phyloP scores from a whole-genome alignment of 495 filamentous ascomycete genomes.

The Tetracladium setigerum region DNA sequence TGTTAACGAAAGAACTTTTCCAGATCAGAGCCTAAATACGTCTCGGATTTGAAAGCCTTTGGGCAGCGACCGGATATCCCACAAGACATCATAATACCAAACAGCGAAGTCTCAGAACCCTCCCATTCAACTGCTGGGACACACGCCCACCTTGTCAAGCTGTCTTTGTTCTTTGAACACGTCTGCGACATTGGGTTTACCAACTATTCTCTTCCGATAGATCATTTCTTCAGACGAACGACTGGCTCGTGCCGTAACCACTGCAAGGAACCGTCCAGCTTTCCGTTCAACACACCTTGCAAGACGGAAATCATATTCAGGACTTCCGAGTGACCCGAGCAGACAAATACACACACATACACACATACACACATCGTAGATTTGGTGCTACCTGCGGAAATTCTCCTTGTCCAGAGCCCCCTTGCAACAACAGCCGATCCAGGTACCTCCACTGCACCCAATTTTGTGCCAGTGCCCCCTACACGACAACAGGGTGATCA shows the following conservation, averaged over 20 bases:
- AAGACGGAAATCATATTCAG: not conserved
- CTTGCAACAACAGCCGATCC: slow-evolving; percentile 3
- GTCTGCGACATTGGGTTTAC: no score
- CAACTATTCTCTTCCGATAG: slow-evolving; percentile 8
- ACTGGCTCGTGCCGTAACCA: slow-evolving; percentile 22
- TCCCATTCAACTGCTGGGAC: no score
- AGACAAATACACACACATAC: not conserved
- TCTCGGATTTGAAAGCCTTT: no score
- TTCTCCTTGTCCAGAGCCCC: not conserved
- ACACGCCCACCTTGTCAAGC: no score
- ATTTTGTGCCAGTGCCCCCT: not conserved
- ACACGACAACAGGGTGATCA: no score
- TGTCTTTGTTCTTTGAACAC: no score
- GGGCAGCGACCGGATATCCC: no score
- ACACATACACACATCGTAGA: not conserved
- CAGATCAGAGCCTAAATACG: no score
- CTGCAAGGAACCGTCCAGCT: slow-evolving; percentile 16
- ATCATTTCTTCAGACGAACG: slow-evolving; percentile 22
- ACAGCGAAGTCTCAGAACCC: no score
- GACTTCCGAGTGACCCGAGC: not conserved
- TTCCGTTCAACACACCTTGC: slow-evolving; percentile 1
- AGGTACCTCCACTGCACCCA: not conserved
- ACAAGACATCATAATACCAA: no score
- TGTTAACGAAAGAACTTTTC: no score
- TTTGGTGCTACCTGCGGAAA: not conserved